Base-by-base conservation (phyloP, 805 yeast species). In the Scheffersomyces lignosus region DNA sequence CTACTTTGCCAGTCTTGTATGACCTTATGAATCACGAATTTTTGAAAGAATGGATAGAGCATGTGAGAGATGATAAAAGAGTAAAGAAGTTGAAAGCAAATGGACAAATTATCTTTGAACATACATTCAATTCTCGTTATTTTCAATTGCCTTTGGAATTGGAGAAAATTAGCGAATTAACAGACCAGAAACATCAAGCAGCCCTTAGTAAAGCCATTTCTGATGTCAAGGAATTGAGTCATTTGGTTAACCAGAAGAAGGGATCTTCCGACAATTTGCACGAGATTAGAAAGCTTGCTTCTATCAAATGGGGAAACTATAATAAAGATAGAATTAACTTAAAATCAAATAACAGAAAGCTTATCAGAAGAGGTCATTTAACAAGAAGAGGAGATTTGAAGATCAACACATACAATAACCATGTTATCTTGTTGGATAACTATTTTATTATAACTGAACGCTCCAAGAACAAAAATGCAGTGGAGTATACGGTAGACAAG, bases 351-450 rank as follows among this genome's bases (percentile, higher is more conserved):
- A 73, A 77, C 33, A 68, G 95, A 45, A 73, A 66, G 44, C 61
- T 87, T 17, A 55, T 82, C 30, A 67, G 66, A 44, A 64, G 81
- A 8, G 93, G 89, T 0, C 74, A 71, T 17, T 72, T 84, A 13
- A 49, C 65, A 2, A 70, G 83, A 37, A 78, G 81, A 40, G 79
- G 87, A 10, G 93, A 83, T 33, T 63, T 80, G 49, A 77, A 80
- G 66, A 64, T 80, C 20, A 82, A 81, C 27, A 70, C 84, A 27
- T 62, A 67, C 5, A 64, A 72, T 0, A 62, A 60, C 31, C 73
- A 77, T 45, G 49, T 84, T 16, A 76, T 86, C 14, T 60, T 87
- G 18, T 60, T 87, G 35, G 95, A 87, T 52, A 85, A 87, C 50
- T 85, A 71, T 48, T 59, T 87, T 29, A 52, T 87, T 22, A 72